phyloP scores from a whole-genome alignment of 2,329 filamentous ascomycete species.

The Rhinocladiella mackenziei region DNA sequence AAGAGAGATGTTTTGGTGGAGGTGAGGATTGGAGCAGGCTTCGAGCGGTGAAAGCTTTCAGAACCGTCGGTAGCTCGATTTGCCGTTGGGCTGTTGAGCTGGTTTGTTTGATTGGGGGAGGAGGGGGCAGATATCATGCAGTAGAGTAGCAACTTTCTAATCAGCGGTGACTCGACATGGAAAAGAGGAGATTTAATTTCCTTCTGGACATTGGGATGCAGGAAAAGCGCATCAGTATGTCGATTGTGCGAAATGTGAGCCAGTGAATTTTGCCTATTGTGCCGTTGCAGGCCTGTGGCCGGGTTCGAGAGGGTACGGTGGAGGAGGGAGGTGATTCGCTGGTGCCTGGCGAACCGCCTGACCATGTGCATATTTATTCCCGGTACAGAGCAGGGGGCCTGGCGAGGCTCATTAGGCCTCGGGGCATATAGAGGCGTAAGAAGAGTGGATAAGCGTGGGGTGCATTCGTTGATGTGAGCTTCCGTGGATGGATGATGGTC shows the following conservation, averaged over 20 bases:
- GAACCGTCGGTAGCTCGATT: constrained; percentile 7
- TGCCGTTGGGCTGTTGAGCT: no score
- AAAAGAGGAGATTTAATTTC: constrained; percentile 16
- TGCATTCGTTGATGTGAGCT: not conserved
- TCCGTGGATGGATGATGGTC: not conserved
- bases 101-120: no score
- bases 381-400: constrained; percentile 3
- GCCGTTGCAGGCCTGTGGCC: not conserved
- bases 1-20: constrained; percentile 3
- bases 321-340: constrained; percentile 2
- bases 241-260: no score
- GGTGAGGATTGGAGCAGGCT: constrained; percentile 10
- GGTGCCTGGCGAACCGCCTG: constrained; percentile 11
- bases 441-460: constrained; percentile 2
- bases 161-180: constrained; percentile 21
- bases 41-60: constrained; percentile 12
- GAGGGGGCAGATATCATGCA: constrained; percentile 12
- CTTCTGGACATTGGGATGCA: not conserved
- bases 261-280: not conserved
- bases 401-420: not conserved
- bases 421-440: not conserved
- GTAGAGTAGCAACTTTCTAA: constrained; percentile 26
- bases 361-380: constrained; percentile 4
- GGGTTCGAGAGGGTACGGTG: constrained; percentile 6
- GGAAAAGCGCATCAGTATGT: not conserved